These are phyloP conservation scores for Alternaria hordeiaustralica DNA, from an alignment of 2,329 filamentous ascomycete genomes.

Conservation along the genomic window DNA sequence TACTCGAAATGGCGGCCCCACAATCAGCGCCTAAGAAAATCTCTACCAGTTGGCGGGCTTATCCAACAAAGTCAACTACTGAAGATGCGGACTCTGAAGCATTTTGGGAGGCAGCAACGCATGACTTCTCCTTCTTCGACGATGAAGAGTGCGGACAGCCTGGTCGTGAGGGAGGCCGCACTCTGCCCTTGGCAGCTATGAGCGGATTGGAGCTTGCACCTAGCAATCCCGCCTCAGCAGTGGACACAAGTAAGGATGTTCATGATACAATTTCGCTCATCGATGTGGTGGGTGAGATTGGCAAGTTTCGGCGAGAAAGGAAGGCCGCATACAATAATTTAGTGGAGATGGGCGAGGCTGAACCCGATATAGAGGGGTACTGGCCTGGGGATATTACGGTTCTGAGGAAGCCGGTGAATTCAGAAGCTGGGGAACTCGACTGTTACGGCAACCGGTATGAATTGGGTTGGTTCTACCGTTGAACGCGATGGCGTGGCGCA, in stretches of 20 bases:
- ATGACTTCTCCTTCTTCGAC: constrained; percentile 68
- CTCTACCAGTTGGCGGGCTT: constrained; percentile 54
- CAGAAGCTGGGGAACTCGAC: constrained; percentile 52
- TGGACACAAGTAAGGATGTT: constrained; percentile 10
- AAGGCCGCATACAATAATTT: constrained; percentile 57
- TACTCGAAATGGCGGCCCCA: constrained; percentile 57
- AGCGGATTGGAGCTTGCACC: constrained; percentile 49
- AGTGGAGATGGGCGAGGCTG: constrained; percentile 31
- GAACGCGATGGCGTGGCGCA: constrained; percentile 16
- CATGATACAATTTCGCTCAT: constrained; percentile 20
- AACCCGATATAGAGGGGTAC: constrained; percentile 59
- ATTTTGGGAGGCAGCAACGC: constrained; percentile 64
- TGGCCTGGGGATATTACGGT: constrained; percentile 67
- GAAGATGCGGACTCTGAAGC: constrained; percentile 66
- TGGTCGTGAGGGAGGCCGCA: constrained; percentile 52
- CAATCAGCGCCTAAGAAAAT: constrained; percentile 38
- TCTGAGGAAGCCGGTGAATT: constrained; percentile 53
- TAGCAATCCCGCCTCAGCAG: constrained; percentile 12
- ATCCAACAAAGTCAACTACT: constrained; percentile 61
- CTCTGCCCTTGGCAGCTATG: constrained; percentile 56
- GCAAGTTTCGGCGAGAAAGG: constrained; percentile 60
- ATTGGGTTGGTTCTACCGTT: constrained; percentile 60
- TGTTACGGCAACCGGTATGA: constrained; percentile 63
- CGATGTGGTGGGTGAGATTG: constrained; percentile 62
- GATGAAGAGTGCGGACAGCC: constrained; percentile 63